Percentiles rank a stretch among this genome's conserved stretches.
Conservation (phyloP, 805 yeast genomes). For the Wickerhamomyces bovis region DNA sequence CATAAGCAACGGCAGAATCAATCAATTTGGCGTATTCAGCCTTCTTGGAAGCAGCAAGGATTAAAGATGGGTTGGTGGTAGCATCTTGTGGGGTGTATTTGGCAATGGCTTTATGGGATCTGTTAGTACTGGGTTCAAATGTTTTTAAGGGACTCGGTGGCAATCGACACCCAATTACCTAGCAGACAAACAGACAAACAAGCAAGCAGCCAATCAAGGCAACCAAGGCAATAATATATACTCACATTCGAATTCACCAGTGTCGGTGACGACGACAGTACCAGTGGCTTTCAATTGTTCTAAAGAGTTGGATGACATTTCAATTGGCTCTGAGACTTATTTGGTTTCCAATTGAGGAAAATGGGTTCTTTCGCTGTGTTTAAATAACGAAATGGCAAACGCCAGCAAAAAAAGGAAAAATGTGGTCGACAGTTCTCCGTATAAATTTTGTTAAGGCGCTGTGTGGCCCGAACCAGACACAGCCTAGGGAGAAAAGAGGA, state of each 20-base stretch:
- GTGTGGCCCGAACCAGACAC: not conserved
- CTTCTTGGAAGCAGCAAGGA: conserved; percentile 91
- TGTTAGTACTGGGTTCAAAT: conserved; percentile 5
- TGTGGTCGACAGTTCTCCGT: conserved; percentile 15
- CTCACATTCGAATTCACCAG: conserved; percentile 88
- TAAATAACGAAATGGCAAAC: not conserved
- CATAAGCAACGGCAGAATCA: conserved; percentile 86
- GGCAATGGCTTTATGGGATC: conserved; percentile 53
- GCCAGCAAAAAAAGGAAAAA: not conserved
- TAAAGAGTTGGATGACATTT: conserved; percentile 56
- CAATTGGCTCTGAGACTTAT: too few relatives aligned
- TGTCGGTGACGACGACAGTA: conserved; percentile 95
- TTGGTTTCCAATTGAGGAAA: not conserved
- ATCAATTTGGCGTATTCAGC: conserved; percentile 83
- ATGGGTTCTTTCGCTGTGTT: not conserved
- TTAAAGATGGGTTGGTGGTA: conserved; percentile 97
- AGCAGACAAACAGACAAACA: too few relatives aligned
- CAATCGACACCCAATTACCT: not conserved
- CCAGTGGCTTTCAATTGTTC: conserved; percentile 94
- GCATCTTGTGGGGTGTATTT: conserved; percentile 99
- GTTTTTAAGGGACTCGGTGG: too few relatives aligned
- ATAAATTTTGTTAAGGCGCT: not conserved
- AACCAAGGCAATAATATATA: conserved; percentile 1
- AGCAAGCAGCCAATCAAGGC: too few relatives aligned
- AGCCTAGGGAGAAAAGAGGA: too few relatives aligned